phyloP scores from a whole-genome alignment of 495 filamentous ascomycete genomes.

The Neurospora africana region DNA sequence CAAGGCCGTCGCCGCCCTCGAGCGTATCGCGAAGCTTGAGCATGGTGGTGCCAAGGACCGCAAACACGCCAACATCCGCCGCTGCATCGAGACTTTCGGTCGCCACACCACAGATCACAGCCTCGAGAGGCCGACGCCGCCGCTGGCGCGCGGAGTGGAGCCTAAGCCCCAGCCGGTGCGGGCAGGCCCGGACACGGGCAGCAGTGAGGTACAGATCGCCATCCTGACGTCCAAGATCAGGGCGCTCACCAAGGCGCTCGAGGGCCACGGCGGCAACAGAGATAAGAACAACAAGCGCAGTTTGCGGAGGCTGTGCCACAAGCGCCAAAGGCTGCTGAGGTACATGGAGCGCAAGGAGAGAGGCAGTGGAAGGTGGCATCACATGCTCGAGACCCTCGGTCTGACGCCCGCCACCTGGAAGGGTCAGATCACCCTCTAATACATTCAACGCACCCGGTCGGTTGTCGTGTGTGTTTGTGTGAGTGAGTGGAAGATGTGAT shows the following conservation, averaged over 20 bases:
- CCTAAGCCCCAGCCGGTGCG: slow-evolving; percentile 48
- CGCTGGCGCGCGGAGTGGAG: slow-evolving; percentile 27
- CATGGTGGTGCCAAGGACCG: slow-evolving; percentile 68
- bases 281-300: slow-evolving; percentile 95
- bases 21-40: slow-evolving; percentile 61
- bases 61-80: slow-evolving; percentile 65
- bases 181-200: slow-evolving; percentile 82
- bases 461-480: slow-evolving; percentile 1
- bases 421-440: slow-evolving; percentile 70
- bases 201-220: slow-evolving; percentile 92
- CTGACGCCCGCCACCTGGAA: slow-evolving; percentile 79
- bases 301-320: slow-evolving; percentile 73
- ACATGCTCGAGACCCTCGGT: slow-evolving; percentile 71
- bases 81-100: slow-evolving; percentile 80
- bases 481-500: background rate
- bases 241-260: slow-evolving; percentile 55
- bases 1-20: slow-evolving; percentile 54
- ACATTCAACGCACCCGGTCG: background rate
- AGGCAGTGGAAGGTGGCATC: slow-evolving; percentile 78
- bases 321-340: slow-evolving; percentile 72
- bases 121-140: slow-evolving; percentile 43
- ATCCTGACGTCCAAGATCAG: slow-evolving; percentile 92
- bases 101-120: slow-evolving; percentile 75
- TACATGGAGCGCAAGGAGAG: slow-evolving; percentile 85
- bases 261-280: slow-evolving; percentile 41